Evolutionary conservation across 2,329 filamentous ascomycete genomes (phyloP), one percentile per base, ranked within the genome.

Genomic region (Paraconiothyrium sp.): DNA sequence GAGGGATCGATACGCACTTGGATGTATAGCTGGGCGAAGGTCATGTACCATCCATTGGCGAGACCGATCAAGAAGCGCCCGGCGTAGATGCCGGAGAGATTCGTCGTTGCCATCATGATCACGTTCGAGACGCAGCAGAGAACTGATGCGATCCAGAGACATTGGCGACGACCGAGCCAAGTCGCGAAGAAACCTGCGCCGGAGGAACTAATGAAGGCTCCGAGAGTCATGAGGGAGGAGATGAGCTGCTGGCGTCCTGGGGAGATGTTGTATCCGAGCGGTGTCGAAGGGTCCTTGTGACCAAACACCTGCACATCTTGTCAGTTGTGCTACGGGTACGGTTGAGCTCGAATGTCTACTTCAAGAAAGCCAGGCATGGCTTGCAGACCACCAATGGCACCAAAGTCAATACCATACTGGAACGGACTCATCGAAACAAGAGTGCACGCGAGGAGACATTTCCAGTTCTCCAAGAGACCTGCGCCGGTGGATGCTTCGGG

Each of bases 31-130:
- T 84, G 83, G 0, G 81, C 79, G 65, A 84, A 87, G 3, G 84
- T 87, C 84, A 87, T 85, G 70, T 85, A 83, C 72, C 85, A 82
- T 2, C 74, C 74, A 52, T 76, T 76, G 7, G 85, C 84, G 22
- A 88, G 62, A 3, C 86, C 86, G 57, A 87, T 84, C n/a, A 88
- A 70, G 5, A 88, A 76, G 11, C 86, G 80, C 5, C 84, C 86
- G 24, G 81, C 80, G 57, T 88, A 88, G 3, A 88, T 79, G 0
- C 81, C 84, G 4, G 80, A 82, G 34, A 88, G 83, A 58, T 76
- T 77, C 4, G 80, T 82, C 0, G 84, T 86, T 1, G 81, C 78
- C 84, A 88, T 87, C 85, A 88, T 87, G 63, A 87, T 77, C 2
- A 72, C 61, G 47, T 75, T 75, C 1, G 84, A 77, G 4, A 83